These are phyloP conservation scores for Ceratocystiopsis minuta DNA, from an alignment of 2,329 filamentous ascomycete species.

Conservation along the genomic window DNA sequence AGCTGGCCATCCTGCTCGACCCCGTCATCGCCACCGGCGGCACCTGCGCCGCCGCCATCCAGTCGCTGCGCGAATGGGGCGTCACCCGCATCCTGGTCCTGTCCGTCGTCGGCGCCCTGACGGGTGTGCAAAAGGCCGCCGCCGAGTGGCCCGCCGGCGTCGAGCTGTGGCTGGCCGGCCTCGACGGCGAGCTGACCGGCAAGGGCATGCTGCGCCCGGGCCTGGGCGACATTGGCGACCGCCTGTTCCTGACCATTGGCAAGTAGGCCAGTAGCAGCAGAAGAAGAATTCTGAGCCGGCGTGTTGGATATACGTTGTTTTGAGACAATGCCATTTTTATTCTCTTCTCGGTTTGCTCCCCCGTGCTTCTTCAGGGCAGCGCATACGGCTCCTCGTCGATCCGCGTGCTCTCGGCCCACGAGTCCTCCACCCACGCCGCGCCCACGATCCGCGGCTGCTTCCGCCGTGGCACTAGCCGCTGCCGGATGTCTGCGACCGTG, in stretches of 20 bases:
- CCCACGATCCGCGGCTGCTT: conserved; percentile 52
- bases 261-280: conserved; percentile 42
- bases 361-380: conserved; percentile 8
- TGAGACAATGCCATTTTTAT: no score
- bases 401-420: conserved; percentile 61
- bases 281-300: no score
- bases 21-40: conserved; percentile 89
- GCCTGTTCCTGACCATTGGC: conserved; percentile 74
- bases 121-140: conserved; percentile 55
- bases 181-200: conserved; percentile 58
- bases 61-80: conserved; percentile 80
- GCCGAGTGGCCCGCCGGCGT: conserved; percentile 60
- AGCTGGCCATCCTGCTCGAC: conserved; percentile 69
- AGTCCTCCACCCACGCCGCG: conserved; percentile 55
- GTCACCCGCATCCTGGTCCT: conserved; percentile 65
- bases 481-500: conserved; percentile 27
- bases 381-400: conserved; percentile 58
- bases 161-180: conserved; percentile 65
- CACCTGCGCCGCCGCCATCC: conserved; percentile 76
- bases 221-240: conserved; percentile 76
- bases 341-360: background rate
- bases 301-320: no score
- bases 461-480: conserved; percentile 24
- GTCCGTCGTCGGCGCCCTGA: conserved; percentile 52
- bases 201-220: conserved; percentile 83